Evolutionary conservation across 371 early-diverging fungal genomes (phyloP), one percentile per base, ranked within the genome.

Genomic region (Mucor irregularis): DNA sequence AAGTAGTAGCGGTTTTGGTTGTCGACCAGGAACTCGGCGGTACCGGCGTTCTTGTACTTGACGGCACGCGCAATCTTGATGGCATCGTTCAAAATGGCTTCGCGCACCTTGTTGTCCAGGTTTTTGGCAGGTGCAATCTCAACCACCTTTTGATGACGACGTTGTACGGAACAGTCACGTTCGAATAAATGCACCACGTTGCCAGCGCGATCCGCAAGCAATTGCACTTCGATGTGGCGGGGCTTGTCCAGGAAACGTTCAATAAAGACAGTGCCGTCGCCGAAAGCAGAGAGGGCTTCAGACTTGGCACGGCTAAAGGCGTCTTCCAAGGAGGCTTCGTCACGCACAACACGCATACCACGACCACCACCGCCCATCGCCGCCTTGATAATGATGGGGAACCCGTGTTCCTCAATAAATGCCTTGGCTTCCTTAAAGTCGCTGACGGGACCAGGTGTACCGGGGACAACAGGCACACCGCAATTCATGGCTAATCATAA

Each of bases 311-410:
- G 87, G 43, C 82, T 77, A 67, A 95, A 96, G 19, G 90, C 76
- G 44, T 86, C 82, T 40, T 77, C 81, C 11, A 95, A 71, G 8
- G 85, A 76, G 5, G 71, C 76, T 26, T 71, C 69, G 42, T 85
- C 85, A 53, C 90, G 85, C 26, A 95, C 94, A 7, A 93, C 93
- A 58, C 95, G 88, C 94, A 98, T 95, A 58, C 98, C 99, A 68
- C 97, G 91, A 31, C 99, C 99, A 66, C 99, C 99, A 50, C 97
- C 96, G 35, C 96, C 96, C 88, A 93, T 92, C 14, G 96, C 93
- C 4, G 96, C 95, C 76, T 99, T 99, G 77, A 98, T 91, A 53
- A 99, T 96, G 55, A 98, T 83, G 0, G 98, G 98, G 71, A 91
- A 90, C 0, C 95, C 95, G 66, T 94, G 71, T 63, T 88, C 80